Percentiles rank a stretch among this genome's conserved stretches.
Evolutionary conservation across 257 asterid genomes (phyloP).

Genomic region (Petrea volubilis): DNA sequence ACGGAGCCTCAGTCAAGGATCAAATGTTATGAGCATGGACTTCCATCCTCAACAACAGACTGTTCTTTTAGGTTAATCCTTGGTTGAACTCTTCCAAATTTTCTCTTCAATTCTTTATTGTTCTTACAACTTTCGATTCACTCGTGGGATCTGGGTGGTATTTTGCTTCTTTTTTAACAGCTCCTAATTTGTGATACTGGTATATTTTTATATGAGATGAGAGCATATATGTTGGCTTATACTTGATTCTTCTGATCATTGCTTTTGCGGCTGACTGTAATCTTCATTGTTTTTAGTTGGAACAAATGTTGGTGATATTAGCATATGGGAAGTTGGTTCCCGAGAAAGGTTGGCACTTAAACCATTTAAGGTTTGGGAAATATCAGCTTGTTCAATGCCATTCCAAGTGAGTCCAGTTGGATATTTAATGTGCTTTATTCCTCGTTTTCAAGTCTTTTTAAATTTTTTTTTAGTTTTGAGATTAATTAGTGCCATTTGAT

Average conservation of each 20-base stretch:
- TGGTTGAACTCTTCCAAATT: not conserved
- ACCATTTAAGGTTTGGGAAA: conserved; percentile 86
- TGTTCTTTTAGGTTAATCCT: conserved; percentile 79
- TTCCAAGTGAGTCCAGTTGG: conserved; percentile 65
- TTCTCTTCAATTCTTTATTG: not conserved
- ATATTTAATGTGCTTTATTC: conserved; percentile 12
- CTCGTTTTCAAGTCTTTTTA: not conserved
- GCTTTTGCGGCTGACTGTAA: conserved; percentile 12
- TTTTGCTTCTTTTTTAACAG: not conserved
- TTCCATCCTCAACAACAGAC: conserved; percentile 97
- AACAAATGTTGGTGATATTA: conserved; percentile 95
- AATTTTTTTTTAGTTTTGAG: not conserved
- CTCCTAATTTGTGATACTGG: conserved; percentile 2
- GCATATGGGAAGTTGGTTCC: conserved; percentile 98
- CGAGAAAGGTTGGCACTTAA: conserved; percentile 81
- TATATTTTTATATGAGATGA: not conserved
- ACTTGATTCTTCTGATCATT: not conserved
- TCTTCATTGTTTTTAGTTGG: conserved; percentile 71
- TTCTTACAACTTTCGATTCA: no score
- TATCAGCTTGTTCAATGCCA: conserved; percentile 81
- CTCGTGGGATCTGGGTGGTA: no score
- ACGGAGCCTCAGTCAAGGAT: conserved; percentile 88
- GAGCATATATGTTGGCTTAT: not conserved
- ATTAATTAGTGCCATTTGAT: conserved; percentile 20
- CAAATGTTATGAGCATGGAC: conserved; percentile 97